Conservation (phyloP, 73 alveolate species). For the Paramecium sexaurelia region DNA sequence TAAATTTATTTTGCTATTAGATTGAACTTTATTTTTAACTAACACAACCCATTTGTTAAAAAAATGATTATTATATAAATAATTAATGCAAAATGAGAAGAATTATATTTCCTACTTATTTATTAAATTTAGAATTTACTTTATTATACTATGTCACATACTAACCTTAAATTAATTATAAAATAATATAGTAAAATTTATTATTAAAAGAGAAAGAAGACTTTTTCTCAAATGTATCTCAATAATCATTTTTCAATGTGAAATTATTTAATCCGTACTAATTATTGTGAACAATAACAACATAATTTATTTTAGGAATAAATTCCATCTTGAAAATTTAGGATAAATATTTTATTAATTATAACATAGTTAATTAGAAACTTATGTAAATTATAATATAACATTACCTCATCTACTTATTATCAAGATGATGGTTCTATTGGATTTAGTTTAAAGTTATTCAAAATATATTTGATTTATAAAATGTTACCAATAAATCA, state of each 20-base stretch:
- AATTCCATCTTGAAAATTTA: background rate
- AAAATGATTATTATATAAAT: background rate
- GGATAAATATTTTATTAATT: background rate
- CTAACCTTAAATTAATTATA: background rate
- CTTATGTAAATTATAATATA: background rate
- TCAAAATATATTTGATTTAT: background rate
- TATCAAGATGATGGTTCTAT: background rate
- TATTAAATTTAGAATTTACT: background rate
- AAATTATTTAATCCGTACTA: background rate
- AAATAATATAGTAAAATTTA: background rate
- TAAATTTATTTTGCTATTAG: background rate
- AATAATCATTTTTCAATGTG: too few species aligned
- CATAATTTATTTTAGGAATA: background rate
- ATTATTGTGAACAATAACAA: too few species aligned
- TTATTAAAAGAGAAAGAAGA: background rate
- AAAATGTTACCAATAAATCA: background rate
- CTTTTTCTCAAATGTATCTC: background rate
- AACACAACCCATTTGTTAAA: background rate
- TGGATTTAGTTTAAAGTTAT: background rate
- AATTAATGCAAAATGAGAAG: background rate
- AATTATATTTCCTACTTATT: background rate
- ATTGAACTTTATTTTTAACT: background rate
- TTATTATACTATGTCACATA: background rate
- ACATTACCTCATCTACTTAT: background rate
- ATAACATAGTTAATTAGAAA: background rate